Base-by-base conservation (phyloP, 805 yeast species). In the Ogataea corticis region DNA sequence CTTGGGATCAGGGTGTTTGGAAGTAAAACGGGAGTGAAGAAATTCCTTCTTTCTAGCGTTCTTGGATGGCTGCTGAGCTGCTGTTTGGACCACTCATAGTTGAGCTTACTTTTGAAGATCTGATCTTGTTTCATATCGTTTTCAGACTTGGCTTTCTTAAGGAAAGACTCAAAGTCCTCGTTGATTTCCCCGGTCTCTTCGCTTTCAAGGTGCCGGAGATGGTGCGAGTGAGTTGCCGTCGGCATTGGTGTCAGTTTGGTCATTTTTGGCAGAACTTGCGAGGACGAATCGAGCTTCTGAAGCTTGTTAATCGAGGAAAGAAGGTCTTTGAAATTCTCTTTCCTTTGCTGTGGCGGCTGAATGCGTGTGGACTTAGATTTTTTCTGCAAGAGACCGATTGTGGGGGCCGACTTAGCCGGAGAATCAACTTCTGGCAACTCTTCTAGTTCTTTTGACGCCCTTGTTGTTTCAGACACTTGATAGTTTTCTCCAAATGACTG, bases 41-140 rank as follows among this genome's bases (percentile, higher is more conserved):
- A 76, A 42, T 71, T 72, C 7, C 63, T 58, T 13, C 64, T 54
- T 38, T 68, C 75, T 12, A 79, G 51, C 0, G 78, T 62, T 35
- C 74, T 59, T 6, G 73, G 67, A n/a, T 66, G 54, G 10, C 47
- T 42, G 14, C 62, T 56, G 32, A 56, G 52, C 52, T 66, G 62
- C 33, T 68, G 63, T 30, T 55, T 66, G 33, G 77, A 70, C 77
- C 80, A 77, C 42, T 79, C 83, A 48, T 66, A 79, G 0, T 84
- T 82, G 33, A 71, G 69, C 31, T 66, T 57, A 38, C 74, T 75
- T 30, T 80, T 70, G 54, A 77, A 78, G 33, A 67, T 56, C 31
- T 67, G 66, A 46, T 77, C 77, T 30, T 72, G 73, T 27, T 67
- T 67, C 15, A 51, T 38, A 17, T 71, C 72, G 44, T 67, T 68